Evolutionary conservation across 1,284 basidiomycete genomes (phyloP), one percentile per base, ranked within the genome.

Genomic region (Tilletia setariae): DNA sequence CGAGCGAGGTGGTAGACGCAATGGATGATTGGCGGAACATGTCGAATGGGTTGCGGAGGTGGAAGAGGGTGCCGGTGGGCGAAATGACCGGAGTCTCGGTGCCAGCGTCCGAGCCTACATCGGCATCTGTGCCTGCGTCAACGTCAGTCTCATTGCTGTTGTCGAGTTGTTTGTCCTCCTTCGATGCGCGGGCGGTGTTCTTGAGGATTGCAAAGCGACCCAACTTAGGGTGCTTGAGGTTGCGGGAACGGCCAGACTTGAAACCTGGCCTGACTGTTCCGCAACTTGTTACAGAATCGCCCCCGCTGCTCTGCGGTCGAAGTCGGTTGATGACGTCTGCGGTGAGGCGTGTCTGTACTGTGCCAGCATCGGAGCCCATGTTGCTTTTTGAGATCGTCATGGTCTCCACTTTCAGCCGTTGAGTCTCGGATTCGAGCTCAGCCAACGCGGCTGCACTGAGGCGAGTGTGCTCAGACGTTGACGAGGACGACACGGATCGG

Each of bases 361-460:
- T 40, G 35, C 35, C 35, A 4, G 35, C 35, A 11, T 40, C 35
- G 4, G 35, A 40, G 35, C 35, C 4, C 6, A 40, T 40, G 35
- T 40, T 40, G 35, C 35, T 40, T 11, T 40, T 40, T 11, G 35
- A 40, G 35, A 6, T 4, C 35, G 35, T 6, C 35, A 40, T 40
- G 35, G 6, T 40, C 35, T 40, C 35, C 35, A 40, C 35, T 11
- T 40, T 40, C 11, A 40, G 35, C 4, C 11, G 35, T 6, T 40
- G 35, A 11, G 51, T 25, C 56, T 61, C 56, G 32, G 32, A 30
- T 30, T 61, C 56, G 25, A 61, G 56, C 32, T 61, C 32, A 11
- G 56, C 56, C 25, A 61, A 30, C 9, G 56, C 56, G 21, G 56
- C 56, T 30, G 56, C 56, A 30, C 32, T 61, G 4, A 61, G 56